Base-by-base conservation (phyloP, 2,329 filamentous ascomycete species). In the Zymoseptoria pseudotritici region DNA sequence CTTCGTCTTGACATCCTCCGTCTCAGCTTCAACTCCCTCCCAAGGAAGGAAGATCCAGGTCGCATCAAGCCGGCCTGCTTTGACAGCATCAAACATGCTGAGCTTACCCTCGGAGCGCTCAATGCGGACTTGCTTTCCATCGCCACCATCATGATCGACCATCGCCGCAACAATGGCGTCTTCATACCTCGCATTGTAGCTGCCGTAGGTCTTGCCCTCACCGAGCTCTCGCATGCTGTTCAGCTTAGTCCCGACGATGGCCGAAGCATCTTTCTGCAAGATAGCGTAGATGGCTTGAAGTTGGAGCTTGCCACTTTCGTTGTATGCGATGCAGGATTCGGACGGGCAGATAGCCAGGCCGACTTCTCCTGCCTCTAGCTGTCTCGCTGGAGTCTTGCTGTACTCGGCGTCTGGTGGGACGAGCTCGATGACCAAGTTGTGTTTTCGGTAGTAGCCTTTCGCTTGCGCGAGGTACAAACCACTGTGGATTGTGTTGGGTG, bases 41-140 rank as follows among this genome's bases (percentile, higher is more conserved):
- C 71, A 72, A 11, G 71, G 70, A 52, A 72, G 49, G 56, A 72
- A 72, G 50, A 71, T 62, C 71, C 71, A 72, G 1, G 71, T 72
- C 0, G 69, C 69, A 59, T 72, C 71, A 3, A 72, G 56, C n/a
- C 61, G 53, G 1, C 70, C 70, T 17, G 62, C 54, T 56, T 68
- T 68, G 17, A 70, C 57, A 11, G 65, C 63, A 6, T 71, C 67
- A 29, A 70, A 72, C 22, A 72, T 63, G 50, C 63, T 63, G 55
- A 72, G 58, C 62, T 72, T 72, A 50, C 69, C 66, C 26, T 67
- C 53, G 61, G 53, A 58, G 17, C 61, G 60, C 42, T 68, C 64
- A 22, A 72, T 66, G 51, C 66, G 57, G 51, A 72, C 60, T 2
- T 56, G 58, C 1, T 63, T 24, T 3, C 60, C 64, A 20, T 68